Conservation (phyloP, 257 asterid genomes). For the Vinca minor region DNA sequence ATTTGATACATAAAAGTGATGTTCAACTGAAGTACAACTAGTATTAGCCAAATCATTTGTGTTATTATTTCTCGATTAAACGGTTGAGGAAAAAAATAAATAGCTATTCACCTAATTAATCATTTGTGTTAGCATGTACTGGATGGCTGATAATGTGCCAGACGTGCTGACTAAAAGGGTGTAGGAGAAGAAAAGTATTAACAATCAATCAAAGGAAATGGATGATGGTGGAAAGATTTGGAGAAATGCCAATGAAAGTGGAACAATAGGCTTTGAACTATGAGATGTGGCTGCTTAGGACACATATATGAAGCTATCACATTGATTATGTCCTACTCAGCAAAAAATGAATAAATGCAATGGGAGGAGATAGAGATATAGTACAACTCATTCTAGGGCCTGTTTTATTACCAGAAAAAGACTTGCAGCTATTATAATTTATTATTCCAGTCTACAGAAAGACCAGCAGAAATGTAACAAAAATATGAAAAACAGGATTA, state of each 20-base stretch:
- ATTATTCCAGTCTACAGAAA: too few species aligned
- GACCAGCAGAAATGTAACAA: background rate
- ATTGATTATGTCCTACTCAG: too few species aligned
- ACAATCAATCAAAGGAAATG: background rate
- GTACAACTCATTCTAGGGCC: constrained; percentile 5
- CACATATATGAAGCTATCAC: constrained; percentile 21
- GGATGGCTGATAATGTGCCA: too few species aligned
- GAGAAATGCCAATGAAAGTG: background rate
- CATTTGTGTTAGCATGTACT: too few species aligned
- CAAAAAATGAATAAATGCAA: constrained; percentile 14
- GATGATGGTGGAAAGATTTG: too few species aligned
- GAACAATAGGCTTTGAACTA: constrained; percentile 27
- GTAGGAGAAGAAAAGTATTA: background rate
- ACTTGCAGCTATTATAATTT: too few species aligned
- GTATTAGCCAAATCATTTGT: background rate
- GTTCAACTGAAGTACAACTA: constrained; percentile 4
- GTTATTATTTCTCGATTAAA: too few species aligned
- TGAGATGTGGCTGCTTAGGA: constrained; percentile 54
- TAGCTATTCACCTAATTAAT: too few species aligned
- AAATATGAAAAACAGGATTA: background rate
- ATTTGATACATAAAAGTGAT: background rate
- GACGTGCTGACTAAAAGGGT: too few species aligned
- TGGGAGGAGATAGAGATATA: background rate
- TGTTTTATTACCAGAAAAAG: too few species aligned
- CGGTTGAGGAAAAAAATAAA: too few species aligned